Conservation (phyloP, 2,329 filamentous ascomycete species). For the Epichloe sibirici region DNA sequence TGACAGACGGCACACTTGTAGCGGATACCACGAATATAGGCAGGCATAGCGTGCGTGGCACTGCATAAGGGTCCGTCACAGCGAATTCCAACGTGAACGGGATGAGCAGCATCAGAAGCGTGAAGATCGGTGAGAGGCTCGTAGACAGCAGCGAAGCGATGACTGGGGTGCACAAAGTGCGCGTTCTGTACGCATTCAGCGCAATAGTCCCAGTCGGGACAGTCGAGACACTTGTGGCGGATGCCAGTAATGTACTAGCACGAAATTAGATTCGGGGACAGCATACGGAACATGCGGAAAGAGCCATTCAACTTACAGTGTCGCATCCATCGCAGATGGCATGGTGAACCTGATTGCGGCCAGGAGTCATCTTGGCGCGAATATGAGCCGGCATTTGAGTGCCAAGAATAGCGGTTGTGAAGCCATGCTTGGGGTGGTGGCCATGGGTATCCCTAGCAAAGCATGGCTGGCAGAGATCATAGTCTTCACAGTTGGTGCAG, state of each 20-base stretch:
- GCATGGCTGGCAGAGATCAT: constrained; percentile 79
- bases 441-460: constrained; percentile 68
- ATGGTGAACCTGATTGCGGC: constrained; percentile 70
- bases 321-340: constrained; percentile 95
- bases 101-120: constrained; percentile 12
- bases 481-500: constrained; percentile 77
- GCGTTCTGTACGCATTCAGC: constrained; percentile 58
- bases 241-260: constrained; percentile 61
- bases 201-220: constrained; percentile 97
- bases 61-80: constrained; percentile 89
- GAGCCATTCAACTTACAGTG: constrained; percentile 24
- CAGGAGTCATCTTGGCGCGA: constrained; percentile 58
- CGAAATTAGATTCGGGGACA: background rate
- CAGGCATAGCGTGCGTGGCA: constrained; percentile 36
- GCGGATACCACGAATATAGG: constrained; percentile 73
- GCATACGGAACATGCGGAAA: background rate
- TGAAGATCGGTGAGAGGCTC: constrained; percentile 41
- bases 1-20: constrained; percentile 98
- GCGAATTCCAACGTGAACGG: constrained; percentile 72
- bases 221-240: constrained; percentile 92
- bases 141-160: constrained; percentile 84
- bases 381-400: constrained; percentile 50
- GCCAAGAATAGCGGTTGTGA: constrained; percentile 54
- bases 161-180: constrained; percentile 58
- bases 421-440: constrained; percentile 80